phyloP scores from a whole-genome alignment of 23 red algal species.

The Gracilaria vermiculophylla region DNA sequence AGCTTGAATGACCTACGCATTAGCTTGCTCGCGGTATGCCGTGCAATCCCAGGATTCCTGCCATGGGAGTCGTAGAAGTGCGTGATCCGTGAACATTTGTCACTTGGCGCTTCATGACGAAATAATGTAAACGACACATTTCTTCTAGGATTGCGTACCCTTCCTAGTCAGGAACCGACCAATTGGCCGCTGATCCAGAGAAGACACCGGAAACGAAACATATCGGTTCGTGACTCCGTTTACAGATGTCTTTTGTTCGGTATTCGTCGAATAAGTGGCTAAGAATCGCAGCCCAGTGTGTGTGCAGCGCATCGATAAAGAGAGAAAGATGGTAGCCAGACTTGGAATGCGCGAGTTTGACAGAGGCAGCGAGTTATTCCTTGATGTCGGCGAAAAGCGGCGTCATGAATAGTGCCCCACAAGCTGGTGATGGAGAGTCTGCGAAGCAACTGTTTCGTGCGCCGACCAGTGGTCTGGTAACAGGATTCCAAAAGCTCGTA shows the following conservation, averaged over 20 bases:
- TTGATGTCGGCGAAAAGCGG: conserved; percentile 19
- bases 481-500: conserved; percentile 2
- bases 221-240: neutral
- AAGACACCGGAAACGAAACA: conserved; percentile 20
- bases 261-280: neutral
- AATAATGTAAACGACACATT: neutral
- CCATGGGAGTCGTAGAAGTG: neutral
- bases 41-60: neutral
- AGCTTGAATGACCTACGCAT: neutral
- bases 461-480: neutral
- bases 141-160: neutral
- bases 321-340: neutral
- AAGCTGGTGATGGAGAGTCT: neutral
- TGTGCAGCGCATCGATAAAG: neutral
- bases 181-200: neutral
- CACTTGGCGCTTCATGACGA: neutral
- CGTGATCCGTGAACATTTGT: conserved; percentile 12
- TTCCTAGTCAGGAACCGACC: neutral
- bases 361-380: neutral
- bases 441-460: neutral
- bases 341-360: conserved; percentile 8
- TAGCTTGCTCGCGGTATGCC: conserved; percentile 10
- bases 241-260: neutral
- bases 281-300: neutral
- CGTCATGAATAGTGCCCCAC: conserved; percentile 10